Evolutionary conservation across 2,329 filamentous ascomycete species (phyloP).

Genomic region (Apiospora marii): DNA sequence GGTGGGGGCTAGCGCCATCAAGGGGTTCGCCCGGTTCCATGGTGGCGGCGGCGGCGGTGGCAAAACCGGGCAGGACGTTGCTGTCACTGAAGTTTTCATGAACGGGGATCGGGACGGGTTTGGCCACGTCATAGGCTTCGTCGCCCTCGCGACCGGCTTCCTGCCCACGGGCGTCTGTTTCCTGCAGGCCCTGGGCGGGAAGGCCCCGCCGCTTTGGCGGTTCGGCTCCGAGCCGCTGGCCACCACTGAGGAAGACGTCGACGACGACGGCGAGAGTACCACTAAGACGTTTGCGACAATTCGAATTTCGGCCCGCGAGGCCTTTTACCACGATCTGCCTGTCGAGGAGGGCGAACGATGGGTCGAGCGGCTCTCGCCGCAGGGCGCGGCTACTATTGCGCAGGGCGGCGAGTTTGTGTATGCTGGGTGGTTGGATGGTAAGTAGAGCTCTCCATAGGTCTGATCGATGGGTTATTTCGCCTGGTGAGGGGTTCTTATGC

Average conservation of each 20-base stretch:
- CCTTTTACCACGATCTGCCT: conserved; percentile 60
- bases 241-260: background rate
- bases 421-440: conserved; percentile 53
- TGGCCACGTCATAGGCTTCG: conserved; percentile 13
- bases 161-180: background rate
- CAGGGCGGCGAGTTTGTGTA: conserved; percentile 53
- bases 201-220: conserved; percentile 5
- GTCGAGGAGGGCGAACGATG: conserved; percentile 51
- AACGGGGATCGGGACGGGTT: background rate
- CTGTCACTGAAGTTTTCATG: background rate
- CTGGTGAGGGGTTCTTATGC: no score
- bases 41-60: no score
- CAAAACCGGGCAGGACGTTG: no score
- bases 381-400: conserved; percentile 52
- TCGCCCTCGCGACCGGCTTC: conserved; percentile 1
- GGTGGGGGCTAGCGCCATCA: conserved; percentile 4
- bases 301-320: conserved; percentile 46
- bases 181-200: background rate
- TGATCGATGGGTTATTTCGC: background rate
- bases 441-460: background rate
- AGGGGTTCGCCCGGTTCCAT: background rate
- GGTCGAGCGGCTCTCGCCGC: conserved; percentile 48
- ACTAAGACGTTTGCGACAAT: conserved; percentile 48
- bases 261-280: conserved; percentile 27
- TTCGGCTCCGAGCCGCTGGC: background rate